These are phyloP conservation scores for Naganishia kalamii DNA, from an alignment of 768 basidiomycete species.

Conservation along the genomic window DNA sequence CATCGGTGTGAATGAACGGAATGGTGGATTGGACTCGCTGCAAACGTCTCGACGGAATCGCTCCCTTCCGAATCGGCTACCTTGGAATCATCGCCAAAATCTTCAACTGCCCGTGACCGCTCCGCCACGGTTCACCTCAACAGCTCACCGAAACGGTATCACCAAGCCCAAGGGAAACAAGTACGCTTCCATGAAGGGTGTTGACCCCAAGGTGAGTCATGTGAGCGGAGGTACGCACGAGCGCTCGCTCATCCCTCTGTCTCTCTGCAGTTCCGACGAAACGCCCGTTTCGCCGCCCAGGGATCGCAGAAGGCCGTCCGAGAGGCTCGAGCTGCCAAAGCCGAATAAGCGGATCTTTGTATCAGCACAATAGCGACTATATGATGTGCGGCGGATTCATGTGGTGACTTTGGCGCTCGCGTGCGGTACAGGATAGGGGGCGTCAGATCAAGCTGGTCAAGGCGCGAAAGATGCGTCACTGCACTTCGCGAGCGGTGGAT, in stretches of 20 bases:
- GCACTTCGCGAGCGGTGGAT: no score
- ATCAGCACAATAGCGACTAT: neutral
- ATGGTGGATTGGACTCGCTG: no score
- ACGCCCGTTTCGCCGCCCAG: slow-evolving; percentile 43
- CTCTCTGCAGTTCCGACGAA: slow-evolving; percentile 44
- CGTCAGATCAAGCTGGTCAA: no score
- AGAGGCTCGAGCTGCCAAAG: slow-evolving; percentile 30
- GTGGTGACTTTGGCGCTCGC: neutral
- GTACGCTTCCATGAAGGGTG: slow-evolving; percentile 80
- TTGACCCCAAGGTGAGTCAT: slow-evolving; percentile 50
- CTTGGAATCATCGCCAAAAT: no score
- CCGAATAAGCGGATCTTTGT: slow-evolving; percentile 14
- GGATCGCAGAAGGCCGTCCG: slow-evolving; percentile 44
- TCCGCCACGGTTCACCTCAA: no score
- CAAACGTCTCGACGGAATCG: no score
- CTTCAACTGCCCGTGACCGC: no score
- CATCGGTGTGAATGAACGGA: neutral
- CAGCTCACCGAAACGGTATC: slow-evolving; percentile 90
- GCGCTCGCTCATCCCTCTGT: neutral
- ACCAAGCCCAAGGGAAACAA: slow-evolving; percentile 68
- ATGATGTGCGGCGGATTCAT: neutral
- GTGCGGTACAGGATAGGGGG: no score
- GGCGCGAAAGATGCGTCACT: no score
- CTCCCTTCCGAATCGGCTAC: neutral
- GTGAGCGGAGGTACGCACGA: no score